A percentile compares a stretch with the other conserved stretches of the same genome.
Evolutionary conservation across 805 yeast genomes (phyloP).

Genomic region (Geotrichum ghanense): DNA sequence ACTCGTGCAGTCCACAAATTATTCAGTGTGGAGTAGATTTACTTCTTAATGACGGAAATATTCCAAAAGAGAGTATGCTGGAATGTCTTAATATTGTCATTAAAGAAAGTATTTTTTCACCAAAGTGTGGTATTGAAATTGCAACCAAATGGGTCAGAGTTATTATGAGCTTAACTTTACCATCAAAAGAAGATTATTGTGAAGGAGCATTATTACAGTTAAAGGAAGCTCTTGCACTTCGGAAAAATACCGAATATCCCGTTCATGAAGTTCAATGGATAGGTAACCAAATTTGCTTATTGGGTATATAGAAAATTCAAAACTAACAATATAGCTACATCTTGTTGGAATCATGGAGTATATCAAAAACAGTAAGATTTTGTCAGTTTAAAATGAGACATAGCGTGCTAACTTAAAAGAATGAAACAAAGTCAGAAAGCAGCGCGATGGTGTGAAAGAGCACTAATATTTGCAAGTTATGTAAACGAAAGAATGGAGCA

Average conservation of each 20-base stretch:
- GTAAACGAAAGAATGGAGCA: neutral
- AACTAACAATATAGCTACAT: neutral
- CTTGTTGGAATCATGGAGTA: slow-evolving; percentile 2
- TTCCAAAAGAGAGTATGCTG: neutral
- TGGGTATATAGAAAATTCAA: too few species aligned
- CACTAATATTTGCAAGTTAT: neutral
- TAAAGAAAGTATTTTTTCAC: neutral
- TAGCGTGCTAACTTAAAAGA: neutral
- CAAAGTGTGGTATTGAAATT: neutral
- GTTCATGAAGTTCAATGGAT: slow-evolving; percentile 1
- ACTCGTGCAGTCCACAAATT: neutral
- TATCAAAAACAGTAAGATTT: neutral
- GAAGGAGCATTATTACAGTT: neutral
- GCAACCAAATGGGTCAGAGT: neutral
- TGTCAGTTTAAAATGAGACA: neutral
- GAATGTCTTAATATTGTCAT: neutral
- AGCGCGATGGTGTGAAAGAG: neutral
- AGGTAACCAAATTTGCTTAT: neutral
- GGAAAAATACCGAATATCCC: neutral
- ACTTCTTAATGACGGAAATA: neutral
- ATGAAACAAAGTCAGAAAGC: slow-evolving; percentile 1
- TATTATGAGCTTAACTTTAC: neutral
- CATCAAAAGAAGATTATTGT: neutral
- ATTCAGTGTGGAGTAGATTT: neutral
- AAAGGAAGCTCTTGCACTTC: neutral